Evolutionary conservation across 371 early-diverging fungal species (phyloP), one percentile per base, ranked within the genome.

Genomic region (Lichtheimia ornata): DNA sequence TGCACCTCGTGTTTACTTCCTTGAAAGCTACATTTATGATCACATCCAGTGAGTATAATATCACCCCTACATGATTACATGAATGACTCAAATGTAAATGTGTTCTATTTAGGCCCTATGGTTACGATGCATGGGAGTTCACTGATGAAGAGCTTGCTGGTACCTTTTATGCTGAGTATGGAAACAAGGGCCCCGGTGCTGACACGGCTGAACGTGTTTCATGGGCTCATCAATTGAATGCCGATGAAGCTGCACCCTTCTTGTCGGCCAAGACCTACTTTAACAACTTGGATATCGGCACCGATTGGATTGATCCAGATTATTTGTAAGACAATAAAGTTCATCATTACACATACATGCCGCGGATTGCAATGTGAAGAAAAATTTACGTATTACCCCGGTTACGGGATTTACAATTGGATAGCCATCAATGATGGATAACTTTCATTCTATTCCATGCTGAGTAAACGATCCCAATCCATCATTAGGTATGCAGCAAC

Each of bases 81-180:
- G 9, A n/a, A 22, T 50, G 14, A 30, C 44, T 27, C 2, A 5
- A 9, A 0, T 3, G 40, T 20, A 15, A 25, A 0, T 14, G 28
- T 27, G n/a, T 4, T 40, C 7, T 30, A 40, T 27, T 22, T 50
- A 61, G 62, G 18, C 62, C 62, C 12, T 47, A 25, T 14, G 62
- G 55, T 42, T 61, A 55, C 20, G 56, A 55, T 17, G 55, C 62
- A 12, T 61, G 62, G 62, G 18, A 61, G 20, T 61, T 54, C 18
- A 44, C 55, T 6, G 50, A 49, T 17, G 62, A 61, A 22, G 55
- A 61, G 44, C 62, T 61, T 30, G 20, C 54, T 20, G 44, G 22
- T 20, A 50, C 50, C 12, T 55, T 22, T 27, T 61, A 61, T 25
- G 55, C 62, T 9, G 62, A 61, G 24, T 61, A 61, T 55, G 54